Evolutionary conservation across 257 asterid species (phyloP), one percentile per base, ranked within the genome.

Genomic region (Penstemon barbatus): DNA sequence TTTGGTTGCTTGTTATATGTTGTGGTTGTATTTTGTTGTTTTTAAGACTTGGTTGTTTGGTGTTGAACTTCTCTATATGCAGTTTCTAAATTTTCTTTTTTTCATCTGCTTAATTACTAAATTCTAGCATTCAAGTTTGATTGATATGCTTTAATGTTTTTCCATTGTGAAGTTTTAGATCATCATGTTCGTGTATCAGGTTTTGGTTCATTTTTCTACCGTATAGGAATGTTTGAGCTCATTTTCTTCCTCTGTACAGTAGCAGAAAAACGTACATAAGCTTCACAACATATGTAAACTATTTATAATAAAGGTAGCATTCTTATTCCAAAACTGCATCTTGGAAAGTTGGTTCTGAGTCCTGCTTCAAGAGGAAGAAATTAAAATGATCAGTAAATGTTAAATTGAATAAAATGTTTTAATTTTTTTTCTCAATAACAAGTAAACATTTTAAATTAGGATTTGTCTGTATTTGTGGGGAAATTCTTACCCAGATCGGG

Each of bases 1-100:
- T 75, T 69, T 45, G 41, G 43, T 45, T 46, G 5, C 15, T 25
- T 37, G 19, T 58, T 37, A 38, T 38, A 8, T n/a, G 18, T 59
- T 49, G 11, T 63, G 67, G 4, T 42, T 44, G 67, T 46, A 19
- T 44, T 63, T 25, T n/a, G 65, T 59, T 25, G 13, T 59, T 13
- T 36, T 19, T 59, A 39, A 19, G 1, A 11, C 8, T 59, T 6
- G 6, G 39, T 19, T 40, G 3, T n/a, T 41, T 13, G n/a, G 33
- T 40, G 9, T 12, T 37, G 8, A 6, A 39, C 36, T 7, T 13
- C 0, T 18, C 6, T 5, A 5, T 37, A 38, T 37, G 8, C 36
- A 10, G 6, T 12, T 40, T n/a, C 61, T 25, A 8, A 38, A 56
- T 56, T 56, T 56, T 8, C 61, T 56, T 7, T 56, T 56, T 41